Percentiles rank a stretch among this genome's conserved stretches.
phyloP scores from a whole-genome alignment of 2,329 filamentous ascomycete genomes.

The Akanthomyces muscarius region DNA sequence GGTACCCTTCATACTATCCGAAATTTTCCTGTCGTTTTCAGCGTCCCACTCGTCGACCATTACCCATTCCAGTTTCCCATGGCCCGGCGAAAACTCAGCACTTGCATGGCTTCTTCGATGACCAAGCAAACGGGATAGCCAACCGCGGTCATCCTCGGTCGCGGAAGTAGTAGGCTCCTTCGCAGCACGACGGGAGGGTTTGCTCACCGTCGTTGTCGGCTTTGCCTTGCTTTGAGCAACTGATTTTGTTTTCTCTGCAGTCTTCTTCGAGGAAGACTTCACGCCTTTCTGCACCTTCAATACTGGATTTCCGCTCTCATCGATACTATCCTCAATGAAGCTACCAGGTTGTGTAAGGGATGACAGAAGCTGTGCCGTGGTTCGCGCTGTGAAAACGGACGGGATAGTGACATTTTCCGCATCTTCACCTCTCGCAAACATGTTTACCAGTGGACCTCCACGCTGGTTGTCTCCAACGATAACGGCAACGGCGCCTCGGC shows the following conservation, averaged over 20 bases:
- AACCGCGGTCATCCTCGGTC: conserved; percentile 28
- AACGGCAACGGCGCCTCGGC: conserved; percentile 80
- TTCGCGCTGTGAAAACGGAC: conserved; percentile 90
- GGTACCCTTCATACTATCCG: conserved; percentile 38
- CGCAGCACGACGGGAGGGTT: conserved; percentile 26
- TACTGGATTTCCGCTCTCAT: conserved; percentile 56
- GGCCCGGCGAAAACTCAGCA: conserved; percentile 62
- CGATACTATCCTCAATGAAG: conserved; percentile 55
- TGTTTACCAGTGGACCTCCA: conserved; percentile 85
- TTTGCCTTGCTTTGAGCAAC: conserved; percentile 28
- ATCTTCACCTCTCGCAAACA: conserved; percentile 90
- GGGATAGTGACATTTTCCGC: conserved; percentile 94
- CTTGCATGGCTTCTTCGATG: conserved; percentile 30
- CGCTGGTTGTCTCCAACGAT: conserved; percentile 93
- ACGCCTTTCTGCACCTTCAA: conserved; percentile 50
- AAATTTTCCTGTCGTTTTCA: conserved; percentile 42
- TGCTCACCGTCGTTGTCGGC: conserved; percentile 21
- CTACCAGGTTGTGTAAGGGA: conserved; percentile 73
- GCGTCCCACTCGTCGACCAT: conserved; percentile 63
- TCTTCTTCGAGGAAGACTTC: conserved; percentile 23
- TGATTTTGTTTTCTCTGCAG: conserved; percentile 29
- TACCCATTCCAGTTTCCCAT: conserved; percentile 72
- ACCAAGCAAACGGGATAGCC: conserved; percentile 43
- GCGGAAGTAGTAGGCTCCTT: conserved; percentile 23
- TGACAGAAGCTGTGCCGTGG: conserved; percentile 87